Conservation (phyloP, 495 filamentous ascomycete genomes). For the Lophiotrema nucula region DNA sequence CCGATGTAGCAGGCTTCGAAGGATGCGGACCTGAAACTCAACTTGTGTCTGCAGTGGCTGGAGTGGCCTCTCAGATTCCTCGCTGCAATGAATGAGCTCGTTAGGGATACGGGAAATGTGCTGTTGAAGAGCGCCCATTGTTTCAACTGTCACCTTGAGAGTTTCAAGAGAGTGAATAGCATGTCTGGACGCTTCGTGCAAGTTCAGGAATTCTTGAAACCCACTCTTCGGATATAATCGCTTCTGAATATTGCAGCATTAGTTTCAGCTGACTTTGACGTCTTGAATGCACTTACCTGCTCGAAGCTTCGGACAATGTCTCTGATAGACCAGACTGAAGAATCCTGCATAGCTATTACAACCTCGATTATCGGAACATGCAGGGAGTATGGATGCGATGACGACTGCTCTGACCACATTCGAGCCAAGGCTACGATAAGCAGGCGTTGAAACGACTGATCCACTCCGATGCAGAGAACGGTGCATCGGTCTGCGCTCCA, state of each 20-base stretch:
- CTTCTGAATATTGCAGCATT: no score
- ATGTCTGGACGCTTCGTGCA: slow-evolving; percentile 15
- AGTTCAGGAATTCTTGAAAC: not conserved
- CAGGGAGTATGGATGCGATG: slow-evolving; percentile 16
- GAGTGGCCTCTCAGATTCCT: no score
- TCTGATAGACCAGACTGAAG: slow-evolving; percentile 14
- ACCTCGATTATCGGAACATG: slow-evolving; percentile 15
- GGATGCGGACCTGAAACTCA: slow-evolving; percentile 13
- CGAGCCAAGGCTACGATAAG: not conserved
- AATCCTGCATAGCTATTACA: slow-evolving; percentile 7
- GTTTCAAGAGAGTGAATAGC: slow-evolving; percentile 15
- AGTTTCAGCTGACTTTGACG: no score
- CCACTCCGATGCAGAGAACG: slow-evolving; percentile 13
- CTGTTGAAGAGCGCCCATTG: slow-evolving; percentile 4
- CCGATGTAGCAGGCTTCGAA: slow-evolving; percentile 9
- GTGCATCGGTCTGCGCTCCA: not conserved
- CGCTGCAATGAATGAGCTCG: no score
- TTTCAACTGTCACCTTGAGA: slow-evolving; percentile 7
- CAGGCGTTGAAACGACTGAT: not conserved
- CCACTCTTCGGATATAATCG: not conserved
- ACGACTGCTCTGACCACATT: slow-evolving; percentile 9
- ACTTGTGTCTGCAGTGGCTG: slow-evolving; percentile 3
- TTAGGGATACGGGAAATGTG: no score
- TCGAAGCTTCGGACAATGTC: slow-evolving; percentile 10
- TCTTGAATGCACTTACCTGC: no score